Evolutionary conservation across 129 eudicot species (phyloP), one percentile per base, ranked within the genome.

Genomic region (Flaveria sonorensis): DNA sequence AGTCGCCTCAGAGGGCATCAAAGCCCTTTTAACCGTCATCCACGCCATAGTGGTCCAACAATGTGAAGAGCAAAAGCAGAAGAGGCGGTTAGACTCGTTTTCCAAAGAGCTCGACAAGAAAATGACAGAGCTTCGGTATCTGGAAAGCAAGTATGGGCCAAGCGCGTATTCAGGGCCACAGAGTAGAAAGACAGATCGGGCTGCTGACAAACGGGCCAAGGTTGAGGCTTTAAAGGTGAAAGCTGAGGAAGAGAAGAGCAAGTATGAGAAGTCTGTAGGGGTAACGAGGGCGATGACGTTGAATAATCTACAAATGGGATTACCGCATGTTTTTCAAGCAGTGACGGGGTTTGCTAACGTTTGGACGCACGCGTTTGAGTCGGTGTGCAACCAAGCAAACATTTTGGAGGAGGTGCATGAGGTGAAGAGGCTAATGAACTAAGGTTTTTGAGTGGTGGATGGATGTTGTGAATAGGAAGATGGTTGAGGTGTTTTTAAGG

Each of bases 1-100:
- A 79, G 97, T 91, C 3, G 99, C 99, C 4, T 94, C 97, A 0
- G 99, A 94, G 79, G 99, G 99, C 18, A 88, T 94, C 81, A 89
- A 87, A 52, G 86, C 94, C 59, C 81, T 94, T 30, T 60, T 89
- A 50, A 81, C 89, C 0, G 89, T 85, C 6, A 84, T 94, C 72
- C 93, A 94, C 57, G 94, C 92, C 0, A 89, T 94, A 68, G 97
- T 89, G 15, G 86, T 87, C 72, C 97, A 89, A 82, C 99, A 94
- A 84, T 83, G 86, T 2, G 96, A 89, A 4, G 97, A 94, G 74
- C 89, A 81, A 48, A 91, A 83, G 86, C 92, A 94, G 53, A 94
- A 91, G 87, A 91, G 83, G 64, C 86, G 76, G 81, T 81, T 96
- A 0, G 97, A 94, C n/a, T 81, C 85, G 15, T 78, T 82, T 0